Conservation (phyloP, 768 basidiomycete genomes). For the Holtermannia corniformis region DNA sequence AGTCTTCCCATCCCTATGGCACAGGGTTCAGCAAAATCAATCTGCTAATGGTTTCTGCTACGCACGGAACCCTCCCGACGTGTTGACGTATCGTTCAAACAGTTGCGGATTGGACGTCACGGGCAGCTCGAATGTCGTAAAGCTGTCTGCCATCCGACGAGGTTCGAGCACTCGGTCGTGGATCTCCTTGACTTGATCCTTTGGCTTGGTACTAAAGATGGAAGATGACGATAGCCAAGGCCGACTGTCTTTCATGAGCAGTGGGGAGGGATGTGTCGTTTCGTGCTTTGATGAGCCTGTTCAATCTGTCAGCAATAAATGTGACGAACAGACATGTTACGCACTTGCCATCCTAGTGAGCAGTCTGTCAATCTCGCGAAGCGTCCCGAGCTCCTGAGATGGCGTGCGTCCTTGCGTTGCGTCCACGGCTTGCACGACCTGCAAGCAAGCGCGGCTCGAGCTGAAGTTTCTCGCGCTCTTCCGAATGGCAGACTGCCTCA, state of each 20-base stretch:
- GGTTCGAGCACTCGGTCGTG: conserved; percentile 5
- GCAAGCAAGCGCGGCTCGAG: not conserved
- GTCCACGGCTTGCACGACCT: not conserved
- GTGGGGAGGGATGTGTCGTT: conserved; percentile 28
- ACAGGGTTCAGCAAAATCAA: not conserved
- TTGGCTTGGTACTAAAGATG: conserved; percentile 14
- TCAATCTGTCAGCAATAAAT: not conserved
- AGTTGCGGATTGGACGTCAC: conserved; percentile 24
- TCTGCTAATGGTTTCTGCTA: not conserved
- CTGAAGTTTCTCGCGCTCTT: not conserved
- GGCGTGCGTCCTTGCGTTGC: conserved; percentile 7
- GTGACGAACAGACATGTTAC: conserved; percentile 4
- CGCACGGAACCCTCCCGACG: conserved; percentile 32
- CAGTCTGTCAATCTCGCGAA: conserved; percentile 33
- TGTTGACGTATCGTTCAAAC: conserved; percentile 34
- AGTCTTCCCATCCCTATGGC: conserved; percentile 35
- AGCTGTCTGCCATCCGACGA: conserved; percentile 37
- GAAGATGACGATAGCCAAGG: conserved; percentile 29
- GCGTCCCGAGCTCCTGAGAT: conserved; percentile 22
- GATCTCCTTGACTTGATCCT: not conserved
- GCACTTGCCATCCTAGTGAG: conserved; percentile 30
- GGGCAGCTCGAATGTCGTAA: conserved; percentile 35
- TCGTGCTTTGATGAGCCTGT: not conserved
- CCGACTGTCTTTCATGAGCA: conserved; percentile 25
- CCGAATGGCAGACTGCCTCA: not conserved